Evolutionary conservation across 768 basidiomycete species (phyloP), one percentile per base, ranked within the genome.

Genomic region (Rhizopogon sp.): DNA sequence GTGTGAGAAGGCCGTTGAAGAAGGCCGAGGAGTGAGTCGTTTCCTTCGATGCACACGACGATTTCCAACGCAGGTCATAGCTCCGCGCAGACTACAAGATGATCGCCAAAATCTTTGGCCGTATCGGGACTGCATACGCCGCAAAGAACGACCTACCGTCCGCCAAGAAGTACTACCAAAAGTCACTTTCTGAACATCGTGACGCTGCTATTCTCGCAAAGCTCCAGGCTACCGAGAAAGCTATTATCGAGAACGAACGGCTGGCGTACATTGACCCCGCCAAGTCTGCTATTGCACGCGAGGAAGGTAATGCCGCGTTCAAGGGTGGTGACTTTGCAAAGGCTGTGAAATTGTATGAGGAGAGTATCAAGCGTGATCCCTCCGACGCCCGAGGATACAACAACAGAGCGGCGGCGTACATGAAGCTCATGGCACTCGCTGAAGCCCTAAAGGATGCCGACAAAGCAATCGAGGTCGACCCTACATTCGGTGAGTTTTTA

Each of bases 361-460:
- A 99, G 73, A 89, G 93, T 58, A 97, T 98, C 79, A 98, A 98
- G 76, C 88, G 97, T 49, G 87, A 92, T 64, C 96, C 97, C 41
- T 69, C 72, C 39, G 97, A 99, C 66, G 82, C 96, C 13, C 80
- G 88, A 60, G 94, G 91, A 8, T 99, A 98, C 77, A 98, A 96
- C 71, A 99, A 99, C 76, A 88, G 97, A 47, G 93, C 97, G n/a
- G 88, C 93, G 29, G 95, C 93, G 22, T 98, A 97, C 75, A 92
- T 88, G 73, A 98, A 98, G 76, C 84, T 99, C 40, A 81, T 81
- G 42, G 97, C 97, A 1, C 73, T 98, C 31, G 90, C 94, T 10
- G 97, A 99, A 70, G 97, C 95, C 1, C 79, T 98, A 66, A 98
- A 98, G 72, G 97, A 99, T 64, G 92, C 85, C 39, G 84, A 99